Evolutionary conservation across 208 protist genomes (phyloP).

Genomic region (Acanthamoeba lenticulata): DNA sequence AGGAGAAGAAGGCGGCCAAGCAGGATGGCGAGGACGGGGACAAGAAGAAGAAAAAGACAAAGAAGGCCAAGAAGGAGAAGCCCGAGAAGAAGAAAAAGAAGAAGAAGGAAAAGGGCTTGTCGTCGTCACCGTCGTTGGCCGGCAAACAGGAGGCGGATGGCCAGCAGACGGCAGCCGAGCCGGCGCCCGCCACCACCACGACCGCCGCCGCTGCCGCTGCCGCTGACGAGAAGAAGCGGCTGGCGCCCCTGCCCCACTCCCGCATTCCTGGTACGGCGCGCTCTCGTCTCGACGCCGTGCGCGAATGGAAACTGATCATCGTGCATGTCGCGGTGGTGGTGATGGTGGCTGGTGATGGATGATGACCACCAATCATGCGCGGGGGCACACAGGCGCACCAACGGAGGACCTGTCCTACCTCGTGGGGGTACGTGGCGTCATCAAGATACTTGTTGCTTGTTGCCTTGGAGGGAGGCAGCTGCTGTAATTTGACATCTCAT

Average conservation of each 20-base stretch:
- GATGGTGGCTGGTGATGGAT: too few relatives aligned
- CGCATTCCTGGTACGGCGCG: not conserved
- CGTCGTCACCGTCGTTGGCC: not conserved
- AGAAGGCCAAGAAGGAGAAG: not conserved
- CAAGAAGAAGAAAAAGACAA: not conserved
- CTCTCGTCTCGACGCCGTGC: too few relatives aligned
- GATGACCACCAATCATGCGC: not conserved
- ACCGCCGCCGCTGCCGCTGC: not conserved
- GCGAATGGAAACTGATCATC: too few relatives aligned
- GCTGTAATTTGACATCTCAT: not conserved
- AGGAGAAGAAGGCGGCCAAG: not conserved
- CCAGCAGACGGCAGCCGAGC: not conserved
- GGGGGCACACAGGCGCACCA: too few relatives aligned
- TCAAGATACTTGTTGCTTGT: not conserved
- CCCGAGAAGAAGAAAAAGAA: not conserved
- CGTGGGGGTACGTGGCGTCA: not conserved
- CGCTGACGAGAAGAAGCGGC: not conserved
- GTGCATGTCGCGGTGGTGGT: too few relatives aligned
- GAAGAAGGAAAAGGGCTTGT: not conserved
- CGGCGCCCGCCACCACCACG: not conserved
- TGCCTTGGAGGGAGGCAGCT: not conserved
- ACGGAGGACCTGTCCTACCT: not conserved
- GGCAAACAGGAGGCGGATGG: not conserved
- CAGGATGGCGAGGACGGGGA: not conserved
- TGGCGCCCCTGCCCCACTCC: not conserved